These are phyloP conservation scores for Trypanosoma avium DNA, from an alignment of 208 protist genomes.

Conservation along the genomic window DNA sequence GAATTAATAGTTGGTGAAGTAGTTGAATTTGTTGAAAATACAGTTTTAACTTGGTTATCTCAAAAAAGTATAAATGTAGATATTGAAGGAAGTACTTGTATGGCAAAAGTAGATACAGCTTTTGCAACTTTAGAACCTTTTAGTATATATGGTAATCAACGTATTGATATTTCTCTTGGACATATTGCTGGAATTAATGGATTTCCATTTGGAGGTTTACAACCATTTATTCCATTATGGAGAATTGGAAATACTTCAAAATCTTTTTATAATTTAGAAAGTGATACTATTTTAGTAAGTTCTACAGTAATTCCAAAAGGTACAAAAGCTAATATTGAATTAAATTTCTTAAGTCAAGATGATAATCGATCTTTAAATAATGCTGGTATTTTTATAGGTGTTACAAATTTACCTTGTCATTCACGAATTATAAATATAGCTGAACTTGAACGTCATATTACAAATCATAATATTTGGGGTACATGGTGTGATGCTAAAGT, in stretches of 20 bases:
- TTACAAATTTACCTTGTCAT: constrained; percentile 55
- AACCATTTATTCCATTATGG: constrained; percentile 74
- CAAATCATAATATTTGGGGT: constrained; percentile 70
- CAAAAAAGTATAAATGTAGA: constrained; percentile 77
- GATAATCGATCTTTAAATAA: constrained; percentile 12
- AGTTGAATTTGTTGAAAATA: constrained; percentile 82
- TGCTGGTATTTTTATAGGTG: constrained; percentile 70
- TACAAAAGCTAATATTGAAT: constrained; percentile 54
- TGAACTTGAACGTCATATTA: constrained; percentile 64
- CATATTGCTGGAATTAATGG: constrained; percentile 74
- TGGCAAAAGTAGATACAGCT: constrained; percentile 51
- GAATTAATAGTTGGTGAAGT: constrained; percentile 46
- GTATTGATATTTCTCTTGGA: constrained; percentile 62
- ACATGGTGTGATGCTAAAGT: constrained; percentile 75
- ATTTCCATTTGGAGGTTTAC: constrained; percentile 74
- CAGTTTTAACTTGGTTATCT: constrained; percentile 55
- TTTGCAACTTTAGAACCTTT: constrained; percentile 68
- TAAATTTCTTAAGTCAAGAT: constrained; percentile 14
- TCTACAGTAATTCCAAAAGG: constrained; percentile 53
- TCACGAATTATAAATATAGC: constrained; percentile 38
- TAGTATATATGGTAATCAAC: constrained; percentile 40
- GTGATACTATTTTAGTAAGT: constrained; percentile 64
- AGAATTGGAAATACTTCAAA: constrained; percentile 42
- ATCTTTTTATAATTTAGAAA: constrained; percentile 32
- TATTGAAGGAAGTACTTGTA: constrained; percentile 37